phyloP scores from a whole-genome alignment of 495 filamentous ascomycete genomes.

The Aspergillus steynii region DNA sequence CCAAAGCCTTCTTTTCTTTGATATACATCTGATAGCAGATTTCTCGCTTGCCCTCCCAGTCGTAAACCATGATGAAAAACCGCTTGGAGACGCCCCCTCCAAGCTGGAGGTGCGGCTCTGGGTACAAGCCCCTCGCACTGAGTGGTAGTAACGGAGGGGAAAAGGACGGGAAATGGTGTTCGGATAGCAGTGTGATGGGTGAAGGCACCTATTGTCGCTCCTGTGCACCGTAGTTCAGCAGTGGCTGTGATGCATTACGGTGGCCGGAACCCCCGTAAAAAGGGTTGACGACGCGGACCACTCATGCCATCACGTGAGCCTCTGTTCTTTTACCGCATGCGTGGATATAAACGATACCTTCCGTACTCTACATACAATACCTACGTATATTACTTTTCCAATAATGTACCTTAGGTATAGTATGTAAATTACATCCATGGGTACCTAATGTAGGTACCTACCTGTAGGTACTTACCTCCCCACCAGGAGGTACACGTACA shows the following conservation, averaged over 20 bases:
- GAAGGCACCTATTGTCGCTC: slow-evolving; percentile 42
- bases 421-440: neutral
- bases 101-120: slow-evolving; percentile 32
- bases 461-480: too few relatives aligned
- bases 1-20: slow-evolving; percentile 65
- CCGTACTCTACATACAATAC: neutral
- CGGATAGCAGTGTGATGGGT: slow-evolving; percentile 5
- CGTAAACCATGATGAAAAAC: slow-evolving; percentile 62
- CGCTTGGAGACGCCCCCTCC: slow-evolving; percentile 5
- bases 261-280: neutral
- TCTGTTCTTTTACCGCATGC: too few relatives aligned
- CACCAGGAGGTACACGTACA: too few relatives aligned
- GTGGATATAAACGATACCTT: too few relatives aligned
- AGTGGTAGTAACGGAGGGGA: neutral
- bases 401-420: neutral
- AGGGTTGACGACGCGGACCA: slow-evolving; percentile 24
- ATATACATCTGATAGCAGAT: slow-evolving; percentile 74
- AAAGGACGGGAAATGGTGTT: slow-evolving; percentile 2
- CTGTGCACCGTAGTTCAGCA: slow-evolving; percentile 38
- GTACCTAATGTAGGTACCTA: too few relatives aligned
- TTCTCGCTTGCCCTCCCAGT: slow-evolving; percentile 71
- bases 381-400: neutral
- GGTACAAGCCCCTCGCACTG: slow-evolving; percentile 12
- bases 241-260: neutral
- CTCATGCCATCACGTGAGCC: slow-evolving; percentile 11